Percentiles rank a stretch among this genome's conserved stretches.
Evolutionary conservation across 1,139 yeast genomes (phyloP).

Genomic region (Zygosaccharomyces sapae): DNA sequence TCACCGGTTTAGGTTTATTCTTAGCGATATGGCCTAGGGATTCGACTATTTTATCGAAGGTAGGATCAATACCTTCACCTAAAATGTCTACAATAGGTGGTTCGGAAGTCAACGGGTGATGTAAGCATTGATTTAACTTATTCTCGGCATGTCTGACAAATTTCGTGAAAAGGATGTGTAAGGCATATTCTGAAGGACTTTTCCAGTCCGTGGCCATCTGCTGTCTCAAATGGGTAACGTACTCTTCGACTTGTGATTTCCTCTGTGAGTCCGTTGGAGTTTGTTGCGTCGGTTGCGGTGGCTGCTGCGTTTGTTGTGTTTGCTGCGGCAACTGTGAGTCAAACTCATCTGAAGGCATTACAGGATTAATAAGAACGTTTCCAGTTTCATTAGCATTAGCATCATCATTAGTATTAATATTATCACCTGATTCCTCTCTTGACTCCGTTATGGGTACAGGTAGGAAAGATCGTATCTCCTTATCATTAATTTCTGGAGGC

Average conservation of each 20-base stretch:
- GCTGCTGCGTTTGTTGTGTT: too few species aligned
- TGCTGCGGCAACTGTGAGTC: conserved; percentile 2
- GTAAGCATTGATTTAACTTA: conserved; percentile 70
- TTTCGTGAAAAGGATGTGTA: conserved; percentile 90
- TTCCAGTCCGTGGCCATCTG: conserved; percentile 62
- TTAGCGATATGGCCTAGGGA: conserved; percentile 89
- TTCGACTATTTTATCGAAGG: conserved; percentile 77
- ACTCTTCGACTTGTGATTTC: conserved; percentile 25
- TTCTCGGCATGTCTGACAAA: conserved; percentile 92
- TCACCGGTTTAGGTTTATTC: conserved; percentile 88
- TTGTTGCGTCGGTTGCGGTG: conserved; percentile 5
- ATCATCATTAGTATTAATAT: neutral
- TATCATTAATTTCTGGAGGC: conserved; percentile 13
- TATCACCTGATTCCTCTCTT: neutral
- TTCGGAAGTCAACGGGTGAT: conserved; percentile 60
- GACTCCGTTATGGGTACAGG: neutral
- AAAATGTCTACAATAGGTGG: conserved; percentile 79
- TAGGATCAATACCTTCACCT: conserved; percentile 81
- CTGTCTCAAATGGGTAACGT: conserved; percentile 36
- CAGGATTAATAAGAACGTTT: conserved; percentile 10
- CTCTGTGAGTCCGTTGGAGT: conserved; percentile 18
- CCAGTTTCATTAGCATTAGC: neutral
- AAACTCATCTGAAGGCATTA: neutral
- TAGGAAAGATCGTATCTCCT: conserved; percentile 3
- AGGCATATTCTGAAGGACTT: conserved; percentile 87